Evolutionary conservation across 352 stramenopile genomes (phyloP).

Genomic region (Pythium angustatum): DNA sequence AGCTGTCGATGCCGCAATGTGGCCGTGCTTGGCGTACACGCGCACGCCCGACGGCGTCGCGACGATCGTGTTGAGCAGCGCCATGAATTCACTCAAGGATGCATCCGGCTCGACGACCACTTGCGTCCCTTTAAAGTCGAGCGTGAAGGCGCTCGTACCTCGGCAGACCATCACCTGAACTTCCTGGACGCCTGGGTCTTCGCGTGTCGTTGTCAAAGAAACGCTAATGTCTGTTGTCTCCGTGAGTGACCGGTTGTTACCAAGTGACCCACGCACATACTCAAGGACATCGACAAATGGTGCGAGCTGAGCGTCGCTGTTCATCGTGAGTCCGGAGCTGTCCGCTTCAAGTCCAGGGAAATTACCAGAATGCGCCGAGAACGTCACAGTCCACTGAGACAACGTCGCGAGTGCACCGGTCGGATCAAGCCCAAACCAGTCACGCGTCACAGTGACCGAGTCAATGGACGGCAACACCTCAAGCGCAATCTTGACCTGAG

Average conservation of each 20-base stretch:
- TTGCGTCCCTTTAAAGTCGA: slow-evolving; percentile 35
- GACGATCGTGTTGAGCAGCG: slow-evolving; percentile 54
- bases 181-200: slow-evolving; percentile 72
- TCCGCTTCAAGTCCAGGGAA: slow-evolving; percentile 50
- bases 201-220: slow-evolving; percentile 44
- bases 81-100: slow-evolving; percentile 52
- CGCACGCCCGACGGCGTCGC: slow-evolving; percentile 36
- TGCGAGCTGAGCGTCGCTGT: slow-evolving; percentile 49
- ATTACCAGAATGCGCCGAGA: slow-evolving; percentile 53
- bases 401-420: slow-evolving; percentile 39
- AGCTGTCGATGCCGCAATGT: slow-evolving; percentile 26
- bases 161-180: slow-evolving; percentile 63
- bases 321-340: slow-evolving; percentile 38
- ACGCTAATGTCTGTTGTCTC: slow-evolving; percentile 55
- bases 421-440: slow-evolving; percentile 67
- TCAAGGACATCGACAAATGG: slow-evolving; percentile 59
- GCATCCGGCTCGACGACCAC: slow-evolving; percentile 39
- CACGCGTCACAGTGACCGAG: slow-evolving; percentile 70
- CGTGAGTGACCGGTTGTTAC: slow-evolving; percentile 70
- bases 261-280: slow-evolving; percentile 49
- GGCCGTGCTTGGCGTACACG: slow-evolving; percentile 40
- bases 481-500: slow-evolving; percentile 62
- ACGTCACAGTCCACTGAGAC: slow-evolving; percentile 77
- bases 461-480: slow-evolving; percentile 81
- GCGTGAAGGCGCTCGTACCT: slow-evolving; percentile 46